A percentile compares a stretch with the other conserved stretches of the same genome.
phyloP scores from a whole-genome alignment of 495 filamentous ascomycete species.

The Viridothelium virens region DNA sequence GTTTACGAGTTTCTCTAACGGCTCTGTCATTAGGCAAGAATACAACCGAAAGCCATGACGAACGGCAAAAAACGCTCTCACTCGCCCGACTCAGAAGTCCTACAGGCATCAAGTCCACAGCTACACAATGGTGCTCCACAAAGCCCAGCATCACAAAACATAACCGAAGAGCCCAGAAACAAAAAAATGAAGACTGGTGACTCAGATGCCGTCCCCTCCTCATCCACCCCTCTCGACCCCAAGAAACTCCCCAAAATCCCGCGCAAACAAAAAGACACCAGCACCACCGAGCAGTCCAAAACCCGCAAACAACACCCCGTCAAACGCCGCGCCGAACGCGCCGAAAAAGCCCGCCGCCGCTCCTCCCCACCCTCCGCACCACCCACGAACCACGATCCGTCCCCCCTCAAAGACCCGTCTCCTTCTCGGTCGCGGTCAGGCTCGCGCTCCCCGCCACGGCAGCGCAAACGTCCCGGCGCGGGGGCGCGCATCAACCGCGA shows the following conservation, averaged over 20 bases:
- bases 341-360: slow-evolving; percentile 3
- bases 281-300: not conserved
- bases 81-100: slow-evolving; percentile 9
- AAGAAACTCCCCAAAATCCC: slow-evolving; percentile 10
- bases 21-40: not conserved
- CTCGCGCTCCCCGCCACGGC: slow-evolving; percentile 46
- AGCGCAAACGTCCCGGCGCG: slow-evolving; percentile 80
- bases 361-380: not conserved
- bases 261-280: slow-evolving; percentile 3
- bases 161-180: slow-evolving; percentile 7
- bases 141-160: not conserved
- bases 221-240: slow-evolving; percentile 3
- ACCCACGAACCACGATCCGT: slow-evolving; percentile 14
- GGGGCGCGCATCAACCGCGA: slow-evolving; percentile 66
- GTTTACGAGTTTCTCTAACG: not conserved
- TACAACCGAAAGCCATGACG: not conserved
- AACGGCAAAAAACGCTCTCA: slow-evolving; percentile 17
- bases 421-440: slow-evolving; percentile 28
- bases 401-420: slow-evolving; percentile 21
- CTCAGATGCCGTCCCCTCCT: not conserved
- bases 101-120: not conserved
- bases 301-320: slow-evolving; percentile 9
- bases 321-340: slow-evolving; percentile 2
- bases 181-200: not conserved
- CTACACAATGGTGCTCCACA: not conserved